Evolutionary conservation across 179 eudicot genomes (phyloP), one percentile per base, ranked within the genome.

Genomic region (Vitellaria paradoxa): DNA sequence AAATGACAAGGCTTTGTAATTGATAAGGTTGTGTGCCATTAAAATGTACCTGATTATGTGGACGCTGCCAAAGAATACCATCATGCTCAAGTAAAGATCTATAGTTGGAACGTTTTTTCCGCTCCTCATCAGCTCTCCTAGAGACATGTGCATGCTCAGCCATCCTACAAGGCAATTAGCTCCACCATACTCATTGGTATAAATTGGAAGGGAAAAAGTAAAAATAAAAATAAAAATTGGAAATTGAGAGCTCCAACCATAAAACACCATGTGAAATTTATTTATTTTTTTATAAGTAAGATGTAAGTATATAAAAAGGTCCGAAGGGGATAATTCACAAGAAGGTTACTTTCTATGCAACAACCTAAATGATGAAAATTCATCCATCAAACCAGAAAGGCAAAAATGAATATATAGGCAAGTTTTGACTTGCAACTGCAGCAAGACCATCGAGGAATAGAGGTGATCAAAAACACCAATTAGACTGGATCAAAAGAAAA

Each of bases 31-130:
- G 37, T 23, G 53, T 42, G 76, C 65, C 24, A 50, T 49, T 47
- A 12, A 61, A 53, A 78, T 76, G 70, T 81, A 88, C 99, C 93
- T 92, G 87, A 71, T 85, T 82, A 76, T 60, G 84, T 55, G 85
- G 82, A 73, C 85, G 87, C 76, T 90, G 92, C 84, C 87, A 82
- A 79, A 85, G 78, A 47, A 94, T 84, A 63, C 97, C 88, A 86
- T 96, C 98, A 80, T 96, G 93, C 70, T 94, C 97, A 82, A 90
- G 77, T 62, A 94, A 42, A 52, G 97, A 90, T 77, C 86, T 87
- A 75, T 91, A 93, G 79, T 91, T 81, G 8, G 87, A 76, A 76
- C 97, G 97, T 53, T 83, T 93, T 56, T 83, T 79, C 72, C 98
- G 85, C 78, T 88, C 97, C 73, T 90, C 92, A 72, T 89, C 87